Conservation (phyloP, 2,329 filamentous ascomycete genomes). For the Neoarthrinium moseri region DNA sequence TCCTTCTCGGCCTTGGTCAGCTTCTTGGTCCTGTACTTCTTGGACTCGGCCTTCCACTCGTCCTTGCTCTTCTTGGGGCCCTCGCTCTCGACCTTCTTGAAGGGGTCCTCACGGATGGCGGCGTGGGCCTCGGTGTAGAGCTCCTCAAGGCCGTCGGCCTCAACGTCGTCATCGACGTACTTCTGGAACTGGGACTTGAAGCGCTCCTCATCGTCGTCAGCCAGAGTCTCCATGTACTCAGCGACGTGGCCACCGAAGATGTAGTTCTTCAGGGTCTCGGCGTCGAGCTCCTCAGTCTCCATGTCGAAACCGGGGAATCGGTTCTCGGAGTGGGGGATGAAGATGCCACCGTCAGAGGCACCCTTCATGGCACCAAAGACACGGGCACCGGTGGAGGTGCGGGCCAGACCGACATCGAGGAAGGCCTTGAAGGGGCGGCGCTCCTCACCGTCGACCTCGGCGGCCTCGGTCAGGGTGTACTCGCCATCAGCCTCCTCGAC, state of each 20-base stretch:
- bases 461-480: conserved; percentile 92
- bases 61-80: conserved; percentile 94
- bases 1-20: conserved; percentile 81
- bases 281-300: conserved; percentile 95
- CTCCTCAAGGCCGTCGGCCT: conserved; percentile 96
- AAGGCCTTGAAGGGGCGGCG: conserved; percentile 99
- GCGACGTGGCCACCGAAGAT: conserved; percentile 98
- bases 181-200: conserved; percentile 98
- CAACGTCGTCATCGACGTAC: conserved; percentile 95
- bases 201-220: conserved; percentile 99
- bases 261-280: conserved; percentile 97
- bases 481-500: conserved; percentile 97
- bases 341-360: conserved; percentile 95
- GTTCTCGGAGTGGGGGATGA: conserved; percentile 98
- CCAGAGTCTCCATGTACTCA: conserved; percentile 99
- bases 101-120: conserved; percentile 95
- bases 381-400: conserved; percentile 97
- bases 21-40: conserved; percentile 82
- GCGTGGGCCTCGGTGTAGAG: conserved; percentile 93
- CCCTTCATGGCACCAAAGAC: conserved; percentile 99
- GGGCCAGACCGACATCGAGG: conserved; percentile 96
- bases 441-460: conserved; percentile 85
- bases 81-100: conserved; percentile 80
- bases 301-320: conserved; percentile 99
- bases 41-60: conserved; percentile 91